Evolutionary conservation across 2,329 filamentous ascomycete species (phyloP), one percentile per base, ranked within the genome.

Genomic region (Penicillium nordicum): DNA sequence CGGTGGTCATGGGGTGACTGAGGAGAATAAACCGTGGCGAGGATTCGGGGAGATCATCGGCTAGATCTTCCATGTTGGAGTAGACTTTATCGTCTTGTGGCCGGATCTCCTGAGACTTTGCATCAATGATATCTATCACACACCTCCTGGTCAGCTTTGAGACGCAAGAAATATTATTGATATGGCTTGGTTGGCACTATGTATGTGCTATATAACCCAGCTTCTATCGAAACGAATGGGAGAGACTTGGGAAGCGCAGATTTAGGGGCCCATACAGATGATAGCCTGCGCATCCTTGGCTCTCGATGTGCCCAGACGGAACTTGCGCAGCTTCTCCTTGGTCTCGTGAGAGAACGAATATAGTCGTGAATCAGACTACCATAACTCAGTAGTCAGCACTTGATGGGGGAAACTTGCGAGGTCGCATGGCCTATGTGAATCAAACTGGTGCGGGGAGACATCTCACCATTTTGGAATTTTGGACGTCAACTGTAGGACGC

Each of bases 301-400:
- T 63, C 94, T 82, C 34, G 92, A 97, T 2, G 94, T 97, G 27
- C 88, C 86, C 29, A 99, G 83, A 49, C 94, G 89, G 79, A 99
- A 99, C 77, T 97, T 97, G 75, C 90, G 89, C 63, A 99, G 84
- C 70, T 92, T 88, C 63, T 92, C 87, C 77, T 88, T 94, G 44
- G 91, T 96, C 77, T 94, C 90, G 62, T 86, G 84, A 32, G 92
- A 95, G 84, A 97, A 96, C 57, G 89, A 90, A 79, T 96, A 97
- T 61, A 97, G 83, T 66, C 92, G 84, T 60, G 91, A 87, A 80
- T 97, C 92, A 71, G 92, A 95, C 68, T 86, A n/a, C 30, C 5
- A 12, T 18, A 37, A 7, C 25, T 61, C 38, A 63, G 59, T 43
- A 42, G 34, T 21, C n/a, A n/a, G 34, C 16, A 9, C n/a, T 21